Conservation (phyloP, 2,329 filamentous ascomycete genomes). For the Bipolaris gigantea region DNA sequence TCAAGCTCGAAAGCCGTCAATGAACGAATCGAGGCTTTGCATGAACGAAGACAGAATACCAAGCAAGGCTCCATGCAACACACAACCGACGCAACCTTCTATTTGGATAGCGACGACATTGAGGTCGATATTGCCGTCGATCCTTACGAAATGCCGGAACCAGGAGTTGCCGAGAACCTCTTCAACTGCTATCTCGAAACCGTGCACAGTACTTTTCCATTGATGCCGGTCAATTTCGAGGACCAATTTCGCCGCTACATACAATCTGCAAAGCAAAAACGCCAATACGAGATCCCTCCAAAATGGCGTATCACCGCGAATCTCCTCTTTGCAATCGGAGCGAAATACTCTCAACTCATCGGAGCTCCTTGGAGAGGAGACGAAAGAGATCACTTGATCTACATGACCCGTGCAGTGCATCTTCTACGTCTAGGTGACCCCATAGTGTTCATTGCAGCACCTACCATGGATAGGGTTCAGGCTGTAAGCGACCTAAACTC, state of each 20-base stretch:
- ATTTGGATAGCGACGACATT: slow-evolving; percentile 39
- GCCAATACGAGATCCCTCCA: slow-evolving; percentile 11
- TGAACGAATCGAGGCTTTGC: slow-evolving; percentile 23
- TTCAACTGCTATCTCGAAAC: slow-evolving; percentile 43
- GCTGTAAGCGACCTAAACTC: slow-evolving; percentile 31
- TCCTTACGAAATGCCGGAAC: slow-evolving; percentile 39
- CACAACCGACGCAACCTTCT: slow-evolving; percentile 37
- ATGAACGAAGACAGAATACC: slow-evolving; percentile 17
- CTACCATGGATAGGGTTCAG: slow-evolving; percentile 45
- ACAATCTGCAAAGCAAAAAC: slow-evolving; percentile 4
- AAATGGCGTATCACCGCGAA: slow-evolving; percentile 47
- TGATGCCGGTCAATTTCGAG: slow-evolving; percentile 31
- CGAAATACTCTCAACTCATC: slow-evolving; percentile 42
- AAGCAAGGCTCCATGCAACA: slow-evolving; percentile 14
- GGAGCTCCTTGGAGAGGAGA: slow-evolving; percentile 32
- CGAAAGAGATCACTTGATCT: slow-evolving; percentile 43
- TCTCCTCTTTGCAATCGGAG: slow-evolving; percentile 48
- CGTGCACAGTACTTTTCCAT: slow-evolving; percentile 38
- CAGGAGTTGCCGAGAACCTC: slow-evolving; percentile 36
- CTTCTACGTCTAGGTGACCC: slow-evolving; percentile 27
- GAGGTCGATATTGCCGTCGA: slow-evolving; percentile 28
- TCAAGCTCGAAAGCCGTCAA: slow-evolving; percentile 8
- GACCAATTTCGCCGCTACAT: slow-evolving; percentile 25
- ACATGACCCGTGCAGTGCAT: slow-evolving; percentile 40
- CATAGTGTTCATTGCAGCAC: slow-evolving; percentile 28